These are phyloP conservation scores for Colletotrichum viniferum DNA, from an alignment of 2,329 filamentous ascomycete species.

Conservation along the genomic window DNA sequence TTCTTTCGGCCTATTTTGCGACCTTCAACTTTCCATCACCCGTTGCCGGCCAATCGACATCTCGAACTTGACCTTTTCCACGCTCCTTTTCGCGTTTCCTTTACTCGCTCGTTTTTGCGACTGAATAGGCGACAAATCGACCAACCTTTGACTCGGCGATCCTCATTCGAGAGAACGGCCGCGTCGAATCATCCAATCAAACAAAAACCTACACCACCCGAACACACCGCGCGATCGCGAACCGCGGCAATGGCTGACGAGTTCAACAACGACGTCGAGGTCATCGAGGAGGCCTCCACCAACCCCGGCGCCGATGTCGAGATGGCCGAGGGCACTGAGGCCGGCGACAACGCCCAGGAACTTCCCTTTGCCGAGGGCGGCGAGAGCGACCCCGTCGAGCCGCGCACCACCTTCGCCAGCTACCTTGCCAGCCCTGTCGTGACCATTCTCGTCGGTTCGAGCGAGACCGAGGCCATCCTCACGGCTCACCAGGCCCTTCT, in stretches of 20 bases:
- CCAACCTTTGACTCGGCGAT: neutral
- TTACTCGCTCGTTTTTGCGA: neutral
- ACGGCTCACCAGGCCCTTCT: constrained; percentile 83
- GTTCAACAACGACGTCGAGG: constrained; percentile 27
- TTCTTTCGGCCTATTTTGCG: neutral
- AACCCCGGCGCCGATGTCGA: constrained; percentile 41
- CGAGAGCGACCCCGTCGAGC: constrained; percentile 32
- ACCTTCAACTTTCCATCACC: neutral
- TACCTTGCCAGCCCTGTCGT: constrained; percentile 75
- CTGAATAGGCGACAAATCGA: neutral
- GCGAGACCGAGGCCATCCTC: constrained; percentile 65
- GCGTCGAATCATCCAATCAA: neutral
- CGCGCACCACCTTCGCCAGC: constrained; percentile 53
- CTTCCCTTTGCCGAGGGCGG: constrained; percentile 43
- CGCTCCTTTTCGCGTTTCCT: neutral
- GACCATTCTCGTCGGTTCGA: constrained; percentile 67
- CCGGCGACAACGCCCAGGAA: constrained; percentile 35
- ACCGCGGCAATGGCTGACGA: constrained; percentile 21
- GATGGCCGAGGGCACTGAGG: constrained; percentile 37
- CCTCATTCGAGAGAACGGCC: neutral
- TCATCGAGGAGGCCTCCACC: constrained; percentile 26
- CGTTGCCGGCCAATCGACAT: neutral
- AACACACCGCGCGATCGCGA: neutral
- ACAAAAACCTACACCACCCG: neutral
- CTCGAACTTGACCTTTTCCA: neutral